A percentile compares a stretch with the other conserved stretches of the same genome.
phyloP scores from a whole-genome alignment of 2,329 filamentous ascomycete species.

The Ceratocystis ficicola region DNA sequence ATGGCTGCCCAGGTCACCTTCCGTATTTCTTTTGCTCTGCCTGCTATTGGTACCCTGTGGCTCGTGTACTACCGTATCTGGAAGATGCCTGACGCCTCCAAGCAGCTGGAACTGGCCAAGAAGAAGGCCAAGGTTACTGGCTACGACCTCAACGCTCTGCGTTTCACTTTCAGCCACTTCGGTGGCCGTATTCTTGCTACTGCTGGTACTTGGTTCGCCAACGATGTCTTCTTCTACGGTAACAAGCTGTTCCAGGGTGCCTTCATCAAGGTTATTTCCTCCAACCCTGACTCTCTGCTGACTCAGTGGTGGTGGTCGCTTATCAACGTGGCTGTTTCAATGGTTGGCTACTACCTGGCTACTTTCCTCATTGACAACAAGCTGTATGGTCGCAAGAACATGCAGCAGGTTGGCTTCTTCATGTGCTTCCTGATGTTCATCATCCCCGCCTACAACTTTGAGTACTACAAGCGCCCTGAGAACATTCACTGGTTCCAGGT shows the following conservation, averaged over 20 bases:
- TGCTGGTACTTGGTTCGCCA: conserved; percentile 82
- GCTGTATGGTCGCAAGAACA: conserved; percentile 87
- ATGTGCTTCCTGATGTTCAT: conserved; percentile 91
- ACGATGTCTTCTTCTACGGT: conserved; percentile 98
- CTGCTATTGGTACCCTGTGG: conserved; percentile 83
- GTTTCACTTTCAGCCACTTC: conserved; percentile 68
- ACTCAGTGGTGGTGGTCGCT: conserved; percentile 85
- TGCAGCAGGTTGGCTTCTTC: conserved; percentile 90
- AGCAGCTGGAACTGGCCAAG: conserved; percentile 71
- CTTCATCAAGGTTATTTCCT: conserved; percentile 74
- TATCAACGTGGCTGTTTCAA: conserved; percentile 75
- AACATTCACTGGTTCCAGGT: conserved; percentile 85
- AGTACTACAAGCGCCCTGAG: conserved; percentile 61
- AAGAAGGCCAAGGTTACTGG: conserved; percentile 78
- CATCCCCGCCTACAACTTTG: conserved; percentile 75
- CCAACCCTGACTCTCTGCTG: conserved; percentile 60
- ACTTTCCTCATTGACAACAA: conserved; percentile 90
- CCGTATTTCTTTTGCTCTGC: conserved; percentile 83
- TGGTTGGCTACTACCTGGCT: conserved; percentile 81
- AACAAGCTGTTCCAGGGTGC: conserved; percentile 94
- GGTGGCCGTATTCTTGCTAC: conserved; percentile 78
- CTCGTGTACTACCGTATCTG: conserved; percentile 90
- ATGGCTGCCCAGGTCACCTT: conserved; percentile 80
- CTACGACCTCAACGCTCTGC: conserved; percentile 77
- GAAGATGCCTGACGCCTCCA: conserved; percentile 83